Evolutionary conservation across 495 filamentous ascomycete species (phyloP), one percentile per base, ranked within the genome.

Genomic region (Echria macrotheca): DNA sequence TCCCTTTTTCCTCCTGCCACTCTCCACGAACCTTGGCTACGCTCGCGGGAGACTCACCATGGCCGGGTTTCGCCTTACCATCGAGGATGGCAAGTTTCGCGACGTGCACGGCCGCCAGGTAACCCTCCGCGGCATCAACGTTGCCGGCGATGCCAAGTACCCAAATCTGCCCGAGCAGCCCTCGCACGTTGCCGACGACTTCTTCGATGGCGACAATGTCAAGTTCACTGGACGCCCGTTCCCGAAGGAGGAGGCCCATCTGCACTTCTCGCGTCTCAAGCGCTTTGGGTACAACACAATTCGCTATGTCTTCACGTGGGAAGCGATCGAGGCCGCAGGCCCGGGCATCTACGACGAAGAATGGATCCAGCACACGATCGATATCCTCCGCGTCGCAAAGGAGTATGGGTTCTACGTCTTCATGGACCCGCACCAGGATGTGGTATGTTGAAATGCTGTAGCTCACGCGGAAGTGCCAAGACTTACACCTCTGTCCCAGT

Each of bases 361-460:
- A 52, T 98, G 87, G 86, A 87, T 96, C 51, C 68, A 86, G 43
- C 87, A 91, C 61, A 97, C 94, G 1, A 89, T 97, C 50, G 77
- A 84, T 23, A 70, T 97, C 12, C 72, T 98, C 44, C 77, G 89
- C 37, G 69, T 86, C 28, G 91, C 91, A 28, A 96, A 88, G 62
- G 72, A 83, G 18, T 96, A 96, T 71, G 86, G 87, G 17, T 96
- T 98, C 62, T 91, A 91, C 62, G 71, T 98, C 31, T 96, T 96
- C 61, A 93, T 98, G 86, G 93, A 98, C 54, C 91, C 91, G 17
- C 91, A 96, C 67, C 91, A 96, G 71, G 91, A 96, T 75, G 91
- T 95, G 59, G 85, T 87, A 78, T 45, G 84, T 77, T 10, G 24
- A 26, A 12, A 0, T n/a, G 1, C n/a, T 17, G 19, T n/a, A n/a